Base-by-base conservation (phyloP, 352 stramenopile species). In the Phytophthora niederhauseri region DNA sequence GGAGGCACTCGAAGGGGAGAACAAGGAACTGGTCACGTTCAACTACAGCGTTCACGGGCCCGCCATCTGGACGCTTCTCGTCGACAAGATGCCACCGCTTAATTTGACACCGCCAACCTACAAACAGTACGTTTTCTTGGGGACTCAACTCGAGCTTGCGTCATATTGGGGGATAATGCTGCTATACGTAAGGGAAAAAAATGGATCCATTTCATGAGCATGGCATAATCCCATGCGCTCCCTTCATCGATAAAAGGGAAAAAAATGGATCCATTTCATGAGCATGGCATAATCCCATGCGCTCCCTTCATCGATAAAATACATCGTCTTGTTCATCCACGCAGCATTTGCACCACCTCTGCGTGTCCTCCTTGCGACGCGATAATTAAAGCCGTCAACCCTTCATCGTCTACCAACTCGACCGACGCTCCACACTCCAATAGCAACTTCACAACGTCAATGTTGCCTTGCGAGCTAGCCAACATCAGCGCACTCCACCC, bases 131-230 rank as follows among this genome's bases (percentile, higher is more conserved):
- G 20, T 17, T 5, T 65, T 63, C 24, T 57, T 88, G 36, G 75
- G 75, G 26, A 78, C 77, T 22, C 56, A 52, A 77, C 36, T 45
- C 56, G 12, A 57, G 17, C n/a, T 43, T 69, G 28, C 41, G 41
- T 15, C 14, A 49, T 4, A 30, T 30, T 1, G 1, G 22, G 22
- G 22, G 22, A 26, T 26, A 26, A 26, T 26, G 22, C 22, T 26
- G 22, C 22, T n/a, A n/a, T n/a, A n/a, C n/a, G n/a, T n/a, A n/a
- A 3, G 1, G 3, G 3, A 26, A 26, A 3, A 26, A 26, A 26
- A 26, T 26, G 22, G 22, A 26, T 26, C 3, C 22, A 26, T 26
- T 26, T 26, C 22, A 26, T 26, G 22, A 26, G 22, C 22, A 3
- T 26, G 22, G 22, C n/a, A n/a, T n/a, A n/a, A n/a, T n/a, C n/a